Conservation (phyloP, 2,329 filamentous ascomycete genomes). For the Fusarium equiseti region DNA sequence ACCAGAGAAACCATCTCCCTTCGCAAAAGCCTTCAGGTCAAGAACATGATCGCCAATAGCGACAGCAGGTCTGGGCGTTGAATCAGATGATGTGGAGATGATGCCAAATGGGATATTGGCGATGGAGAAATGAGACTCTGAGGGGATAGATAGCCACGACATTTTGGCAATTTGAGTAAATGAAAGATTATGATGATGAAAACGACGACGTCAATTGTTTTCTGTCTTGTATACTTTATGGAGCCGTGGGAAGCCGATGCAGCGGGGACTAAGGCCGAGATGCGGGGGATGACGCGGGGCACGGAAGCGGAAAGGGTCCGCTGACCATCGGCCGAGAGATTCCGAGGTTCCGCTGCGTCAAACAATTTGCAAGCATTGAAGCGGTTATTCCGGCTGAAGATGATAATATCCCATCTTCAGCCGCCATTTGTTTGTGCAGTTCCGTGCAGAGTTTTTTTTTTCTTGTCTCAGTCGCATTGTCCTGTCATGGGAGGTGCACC, state of each 20-base stretch:
- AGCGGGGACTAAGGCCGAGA: conserved; percentile 20
- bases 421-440: neutral
- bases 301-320: conserved; percentile 13
- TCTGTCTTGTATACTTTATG: conserved; percentile 24
- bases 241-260: conserved; percentile 38
- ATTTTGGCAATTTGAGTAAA: conserved; percentile 13
- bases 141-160: conserved; percentile 52
- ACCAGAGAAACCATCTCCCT: conserved; percentile 55
- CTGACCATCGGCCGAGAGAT: neutral
- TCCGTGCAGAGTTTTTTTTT: neutral
- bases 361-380: neutral
- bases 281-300: conserved; percentile 15
- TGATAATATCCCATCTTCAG: neutral
- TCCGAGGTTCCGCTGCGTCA: neutral
- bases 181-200: neutral
- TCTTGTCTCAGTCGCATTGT: neutral
- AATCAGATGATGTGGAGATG: conserved; percentile 72
- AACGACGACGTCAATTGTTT: neutral
- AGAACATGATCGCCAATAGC: conserved; percentile 80
- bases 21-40: conserved; percentile 74
- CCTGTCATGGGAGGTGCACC: too few relatives aligned
- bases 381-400: conserved; percentile 21
- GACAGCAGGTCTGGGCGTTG: conserved; percentile 72
- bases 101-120: conserved; percentile 88
- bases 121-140: conserved; percentile 60